These are phyloP conservation scores for Candida sojae DNA, from an alignment of 1,139 yeast species.

Conservation along the genomic window DNA sequence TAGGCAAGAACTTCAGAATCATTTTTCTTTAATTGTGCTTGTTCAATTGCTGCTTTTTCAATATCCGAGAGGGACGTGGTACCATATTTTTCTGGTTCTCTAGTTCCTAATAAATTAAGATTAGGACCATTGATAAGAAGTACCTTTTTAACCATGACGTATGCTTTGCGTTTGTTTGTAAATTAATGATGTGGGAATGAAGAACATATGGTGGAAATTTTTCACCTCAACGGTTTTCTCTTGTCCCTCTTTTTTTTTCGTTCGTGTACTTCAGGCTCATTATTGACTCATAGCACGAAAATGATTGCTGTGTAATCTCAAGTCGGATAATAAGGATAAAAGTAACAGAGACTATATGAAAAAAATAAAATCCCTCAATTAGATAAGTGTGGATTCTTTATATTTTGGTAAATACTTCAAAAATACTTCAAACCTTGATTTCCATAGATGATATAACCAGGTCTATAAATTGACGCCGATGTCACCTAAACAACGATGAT, in stretches of 20 bases:
- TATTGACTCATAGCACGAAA: not conserved
- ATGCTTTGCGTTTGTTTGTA: not conserved
- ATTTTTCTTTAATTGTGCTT: conserved; percentile 30
- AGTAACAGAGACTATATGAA: too few species aligned
- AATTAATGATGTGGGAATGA: not conserved
- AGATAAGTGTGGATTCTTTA: not conserved
- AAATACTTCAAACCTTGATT: too few species aligned
- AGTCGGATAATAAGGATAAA: not conserved
- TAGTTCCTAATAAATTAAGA: conserved; percentile 46
- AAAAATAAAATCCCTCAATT: conserved; percentile 2
- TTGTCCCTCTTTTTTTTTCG: not conserved
- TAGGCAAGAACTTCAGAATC: conserved; percentile 32
- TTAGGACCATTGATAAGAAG: conserved; percentile 51
- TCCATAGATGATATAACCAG: too few species aligned
- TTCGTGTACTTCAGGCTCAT: not conserved
- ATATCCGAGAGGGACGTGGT: conserved; percentile 43
- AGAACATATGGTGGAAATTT: not conserved
- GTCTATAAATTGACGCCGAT: not conserved
- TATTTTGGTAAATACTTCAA: too few species aligned
- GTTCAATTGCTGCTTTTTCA: conserved; percentile 40
- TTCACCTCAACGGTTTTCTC: not conserved
- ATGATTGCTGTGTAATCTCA: too few species aligned
- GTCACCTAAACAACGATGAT: not conserved
- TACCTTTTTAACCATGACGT: conserved; percentile 39
- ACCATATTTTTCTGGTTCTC: conserved; percentile 54